A percentile compares a stretch with the other conserved stretches of the same genome.
Evolutionary conservation across 2,329 filamentous ascomycete species (phyloP).

Genomic region (Xylariales sp.): DNA sequence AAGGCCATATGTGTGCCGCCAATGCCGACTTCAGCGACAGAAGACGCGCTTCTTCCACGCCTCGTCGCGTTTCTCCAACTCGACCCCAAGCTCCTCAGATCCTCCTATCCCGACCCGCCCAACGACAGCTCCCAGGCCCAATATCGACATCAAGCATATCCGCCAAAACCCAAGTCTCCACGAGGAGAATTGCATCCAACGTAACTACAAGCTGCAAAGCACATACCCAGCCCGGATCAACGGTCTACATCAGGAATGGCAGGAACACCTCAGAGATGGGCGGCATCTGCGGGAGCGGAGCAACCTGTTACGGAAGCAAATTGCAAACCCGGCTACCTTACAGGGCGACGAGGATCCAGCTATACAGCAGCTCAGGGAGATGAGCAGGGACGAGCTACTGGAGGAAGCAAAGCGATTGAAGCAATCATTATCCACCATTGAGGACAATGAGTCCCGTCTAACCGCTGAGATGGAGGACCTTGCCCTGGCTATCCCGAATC

Average conservation of each 20-base stretch:
- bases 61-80: constrained; percentile 15
- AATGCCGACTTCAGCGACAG: constrained; percentile 20
- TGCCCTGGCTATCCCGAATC: constrained; percentile 77
- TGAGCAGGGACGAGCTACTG: constrained; percentile 49
- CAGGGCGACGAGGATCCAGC: constrained; percentile 37
- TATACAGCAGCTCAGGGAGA: constrained; percentile 17
- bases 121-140: constrained; percentile 70
- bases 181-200: constrained; percentile 74
- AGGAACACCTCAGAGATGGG: constrained; percentile 54
- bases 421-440: constrained; percentile 52
- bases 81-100: constrained; percentile 9
- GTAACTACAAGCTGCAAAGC: constrained; percentile 68
- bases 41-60: constrained; percentile 15
- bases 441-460: constrained; percentile 56
- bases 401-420: constrained; percentile 63
- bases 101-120: constrained; percentile 43
- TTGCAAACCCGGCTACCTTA: constrained; percentile 46
- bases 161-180: constrained; percentile 78
- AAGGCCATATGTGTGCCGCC: constrained; percentile 19
- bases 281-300: constrained; percentile 60
- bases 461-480: constrained; percentile 65
- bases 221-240: constrained; percentile 52
- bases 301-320: constrained; percentile 57
- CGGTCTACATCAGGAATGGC: constrained; percentile 52
- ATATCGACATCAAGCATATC: constrained; percentile 83